Base-by-base conservation (phyloP, 1,284 basidiomycete species). In the Heterobasidion parviporum region DNA sequence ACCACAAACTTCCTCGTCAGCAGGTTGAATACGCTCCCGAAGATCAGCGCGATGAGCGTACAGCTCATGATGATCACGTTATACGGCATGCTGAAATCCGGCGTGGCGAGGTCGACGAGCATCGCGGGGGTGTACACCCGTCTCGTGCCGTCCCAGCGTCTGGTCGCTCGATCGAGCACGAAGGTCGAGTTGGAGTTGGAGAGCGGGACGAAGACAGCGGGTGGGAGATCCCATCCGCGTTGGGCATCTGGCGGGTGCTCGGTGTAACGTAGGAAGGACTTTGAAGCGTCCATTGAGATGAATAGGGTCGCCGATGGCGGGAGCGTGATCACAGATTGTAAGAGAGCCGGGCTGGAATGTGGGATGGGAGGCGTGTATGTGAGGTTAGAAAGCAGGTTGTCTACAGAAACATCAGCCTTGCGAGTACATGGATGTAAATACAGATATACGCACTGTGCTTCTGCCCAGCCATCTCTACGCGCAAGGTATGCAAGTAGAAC, bases 1-100 rank as follows among this genome's bases (percentile, higher is more conserved):
- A 87, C 71, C 34, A 85, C 81, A 80, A 88, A 92, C 63, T 81
- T 81, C 59, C 96, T 76, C 47, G 92, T 89, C 65, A 98, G 72
- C 50, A 87, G 69, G 65, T 98, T 98, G 72, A 98, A 92, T 50
- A 96, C 73, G 61, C 84, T 90, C 45, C 96, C 96, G 70, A 99
- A 98, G 60, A 96, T 88, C 59, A 98, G 82, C 38, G 96, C 94
- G 59, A 95, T 82, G 51, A 97, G 75, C 8, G 93, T 94, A 65
- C 87, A 92, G 56, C 85, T 94, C 77, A 98, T 89, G 65, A 97
- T 96, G 70, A 98, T 98, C 60, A 98, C 95, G 71, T 98, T 99
- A 74, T 98, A 99, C 10, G 96, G 95, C 94, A 99, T 98, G 66
- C 91, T 95, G 71, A 99, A 99, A 72, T 99, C 96, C 0, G 97